Evolutionary conservation across 2,329 filamentous ascomycete species (phyloP).

Genomic region (Diaporthe longicolla): DNA sequence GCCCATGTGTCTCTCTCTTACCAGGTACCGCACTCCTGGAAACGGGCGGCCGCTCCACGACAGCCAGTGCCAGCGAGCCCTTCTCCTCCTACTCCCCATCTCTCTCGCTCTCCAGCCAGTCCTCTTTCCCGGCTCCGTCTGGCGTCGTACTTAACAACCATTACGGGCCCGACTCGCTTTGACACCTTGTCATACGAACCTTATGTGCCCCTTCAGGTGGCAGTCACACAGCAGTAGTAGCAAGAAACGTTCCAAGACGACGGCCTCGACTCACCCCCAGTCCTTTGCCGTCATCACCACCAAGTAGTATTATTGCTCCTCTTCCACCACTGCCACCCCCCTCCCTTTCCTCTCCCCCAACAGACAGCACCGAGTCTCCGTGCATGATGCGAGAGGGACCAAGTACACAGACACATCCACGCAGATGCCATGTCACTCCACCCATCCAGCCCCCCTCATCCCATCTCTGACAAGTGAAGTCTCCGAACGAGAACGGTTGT

Average conservation of each 20-base stretch:
- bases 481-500: neutral
- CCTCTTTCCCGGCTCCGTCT: constrained; percentile 7
- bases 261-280: neutral
- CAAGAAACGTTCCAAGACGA: constrained; percentile 12
- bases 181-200: constrained; percentile 35
- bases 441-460: constrained; percentile 12
- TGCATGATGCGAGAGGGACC: neutral
- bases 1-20: neutral
- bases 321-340: neutral
- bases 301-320: neutral
- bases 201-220: constrained; percentile 34
- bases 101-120: neutral
- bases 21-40: constrained; percentile 30
- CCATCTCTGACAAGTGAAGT: constrained; percentile 27
- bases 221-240: constrained; percentile 32
- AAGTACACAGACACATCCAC: neutral
- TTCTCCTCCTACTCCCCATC: neutral
- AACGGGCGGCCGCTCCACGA: constrained; percentile 26
- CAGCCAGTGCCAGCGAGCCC: neutral
- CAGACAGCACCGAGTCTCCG: neutral
- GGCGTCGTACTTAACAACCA: constrained; percentile 20
- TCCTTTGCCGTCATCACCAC: neutral
- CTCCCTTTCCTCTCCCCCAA: neutral
- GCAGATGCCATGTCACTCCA: constrained; percentile 18
- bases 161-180: constrained; percentile 20